Evolutionary conservation across 2,329 filamentous ascomycete genomes (phyloP).

Genomic region (Fusarium duplospermum): DNA sequence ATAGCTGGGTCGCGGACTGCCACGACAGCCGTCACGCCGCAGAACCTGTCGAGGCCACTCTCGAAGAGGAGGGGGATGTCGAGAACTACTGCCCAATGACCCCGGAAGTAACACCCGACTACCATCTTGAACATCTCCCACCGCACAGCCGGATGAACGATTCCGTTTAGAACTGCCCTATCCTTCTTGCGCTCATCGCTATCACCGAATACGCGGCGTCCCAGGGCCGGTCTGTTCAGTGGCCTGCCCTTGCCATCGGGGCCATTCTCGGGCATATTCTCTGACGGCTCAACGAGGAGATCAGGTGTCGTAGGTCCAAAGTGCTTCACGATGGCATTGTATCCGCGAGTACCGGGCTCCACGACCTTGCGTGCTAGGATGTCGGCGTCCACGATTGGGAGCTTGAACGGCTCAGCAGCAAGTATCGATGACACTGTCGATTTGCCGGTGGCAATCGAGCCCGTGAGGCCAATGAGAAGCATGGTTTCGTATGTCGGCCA

Average conservation of each 20-base stretch:
- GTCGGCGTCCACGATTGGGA: conserved; percentile 96
- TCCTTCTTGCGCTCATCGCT: conserved; percentile 77
- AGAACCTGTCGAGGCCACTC: conserved; percentile 84
- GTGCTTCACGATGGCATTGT: conserved; percentile 82
- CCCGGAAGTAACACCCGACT: conserved; percentile 76
- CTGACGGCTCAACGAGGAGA: conserved; percentile 73
- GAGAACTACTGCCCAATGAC: conserved; percentile 89
- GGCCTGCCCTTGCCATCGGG: conserved; percentile 73
- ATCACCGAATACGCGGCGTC: conserved; percentile 86
- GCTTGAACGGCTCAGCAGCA: conserved; percentile 80
- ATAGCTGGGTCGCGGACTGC: conserved; percentile 82
- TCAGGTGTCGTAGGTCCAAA: conserved; percentile 89
- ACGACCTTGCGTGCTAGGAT: conserved; percentile 92
- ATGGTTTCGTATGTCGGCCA: conserved; percentile 59
- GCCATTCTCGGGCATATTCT: conserved; percentile 65
- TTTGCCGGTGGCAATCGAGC: conserved; percentile 98
- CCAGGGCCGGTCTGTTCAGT: conserved; percentile 87
- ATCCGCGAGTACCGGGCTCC: conserved; percentile 88
- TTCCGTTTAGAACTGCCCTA: conserved; percentile 82
- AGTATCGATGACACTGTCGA: conserved; percentile 92
- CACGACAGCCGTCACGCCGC: conserved; percentile 87
- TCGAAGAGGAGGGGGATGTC: conserved; percentile 96
- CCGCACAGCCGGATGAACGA: conserved; percentile 92
- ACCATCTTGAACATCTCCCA: conserved; percentile 83
- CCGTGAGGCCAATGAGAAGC: conserved; percentile 95